Evolutionary conservation across 2,329 filamentous ascomycete species (phyloP), one percentile per base, ranked within the genome.

Genomic region (Dactylonectria estremocensis): DNA sequence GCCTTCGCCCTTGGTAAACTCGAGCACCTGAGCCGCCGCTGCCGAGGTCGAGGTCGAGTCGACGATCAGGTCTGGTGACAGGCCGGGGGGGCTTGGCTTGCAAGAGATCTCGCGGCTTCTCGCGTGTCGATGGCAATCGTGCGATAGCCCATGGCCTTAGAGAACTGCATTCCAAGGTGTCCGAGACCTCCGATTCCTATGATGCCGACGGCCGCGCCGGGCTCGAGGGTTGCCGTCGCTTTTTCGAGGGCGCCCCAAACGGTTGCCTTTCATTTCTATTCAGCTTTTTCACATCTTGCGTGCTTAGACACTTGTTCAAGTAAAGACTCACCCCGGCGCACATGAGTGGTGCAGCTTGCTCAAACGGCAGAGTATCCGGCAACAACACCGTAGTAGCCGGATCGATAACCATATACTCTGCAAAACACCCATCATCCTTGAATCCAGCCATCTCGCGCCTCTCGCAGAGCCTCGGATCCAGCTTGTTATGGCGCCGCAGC

Each of bases 321-420:
- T n/a, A 11, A 7, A 3, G 28, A 72, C 74, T 67, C 64, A 76
- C 75, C 9, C 79, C 79, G 16, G 79, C 79, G 52, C 79, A 81
- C 78, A 80, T 81, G 18, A 81, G 68, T 13, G 79, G 79, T 8
- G 79, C 80, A 1, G 80, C 79, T 68, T 81, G 80, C 18, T 77
- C 75, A 61, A 78, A 80, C 0, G 75, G 66, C 9, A 81, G 24
- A 2, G 61, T 61, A 3, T 74, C 67, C 1, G 79, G 78, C 1
- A 81, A 58, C 48, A 61, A 65, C 18, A 80, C 72, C 1, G 75
- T 76, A 3, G 77, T 77, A 8, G 61, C 61, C 1, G 79, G 77
- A 48, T 80, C 79, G 16, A 78, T 72, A 13, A 73, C 71, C 46
- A 80, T 68, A 53, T 79, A 81, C 35, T 81, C 77, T 1, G 79